These are phyloP conservation scores for Pleodorina starrii DNA, from an alignment of 139 green algal genomes.

Conservation along the genomic window DNA sequence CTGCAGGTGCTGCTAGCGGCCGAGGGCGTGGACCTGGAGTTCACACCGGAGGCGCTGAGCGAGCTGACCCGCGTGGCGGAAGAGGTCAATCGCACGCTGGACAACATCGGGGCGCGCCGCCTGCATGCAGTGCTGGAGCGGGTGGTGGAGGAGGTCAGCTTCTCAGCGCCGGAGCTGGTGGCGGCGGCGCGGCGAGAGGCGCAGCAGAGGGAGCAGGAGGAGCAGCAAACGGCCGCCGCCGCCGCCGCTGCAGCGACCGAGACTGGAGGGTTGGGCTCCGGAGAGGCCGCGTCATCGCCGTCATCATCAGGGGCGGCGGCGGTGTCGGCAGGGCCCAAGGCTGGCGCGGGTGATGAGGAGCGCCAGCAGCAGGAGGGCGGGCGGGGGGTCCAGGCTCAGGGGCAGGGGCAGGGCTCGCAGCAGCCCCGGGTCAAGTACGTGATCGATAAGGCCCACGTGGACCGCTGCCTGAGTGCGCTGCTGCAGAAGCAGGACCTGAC, in stretches of 20 bases:
- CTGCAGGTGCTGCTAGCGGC: slow-evolving; percentile 88
- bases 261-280: too few species aligned
- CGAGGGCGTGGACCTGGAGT: slow-evolving; percentile 91
- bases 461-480: slow-evolving; percentile 71
- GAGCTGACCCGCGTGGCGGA: slow-evolving; percentile 86
- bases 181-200: slow-evolving; percentile 50
- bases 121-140: slow-evolving; percentile 97
- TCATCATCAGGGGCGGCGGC: background rate
- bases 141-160: slow-evolving; percentile 95
- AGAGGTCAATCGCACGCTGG: slow-evolving; percentile 83
- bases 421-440: slow-evolving; percentile 52
- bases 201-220: background rate
- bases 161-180: slow-evolving; percentile 88
- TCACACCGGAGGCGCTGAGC: slow-evolving; percentile 86
- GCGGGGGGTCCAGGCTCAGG: too few species aligned
- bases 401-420: slow-evolving; percentile 59
- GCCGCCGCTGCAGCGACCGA: too few species aligned
- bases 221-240: background rate
- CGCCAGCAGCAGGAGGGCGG: slow-evolving; percentile 3
- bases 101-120: slow-evolving; percentile 96
- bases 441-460: slow-evolving; percentile 78
- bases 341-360: slow-evolving; percentile 59
- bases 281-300: too few species aligned
- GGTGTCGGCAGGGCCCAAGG: background rate
- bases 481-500: slow-evolving; percentile 84